A percentile compares a stretch with the other conserved stretches of the same genome.
Evolutionary conservation across 2,329 filamentous ascomycete genomes (phyloP).

Genomic region (Ramularia collo-cygni): DNA sequence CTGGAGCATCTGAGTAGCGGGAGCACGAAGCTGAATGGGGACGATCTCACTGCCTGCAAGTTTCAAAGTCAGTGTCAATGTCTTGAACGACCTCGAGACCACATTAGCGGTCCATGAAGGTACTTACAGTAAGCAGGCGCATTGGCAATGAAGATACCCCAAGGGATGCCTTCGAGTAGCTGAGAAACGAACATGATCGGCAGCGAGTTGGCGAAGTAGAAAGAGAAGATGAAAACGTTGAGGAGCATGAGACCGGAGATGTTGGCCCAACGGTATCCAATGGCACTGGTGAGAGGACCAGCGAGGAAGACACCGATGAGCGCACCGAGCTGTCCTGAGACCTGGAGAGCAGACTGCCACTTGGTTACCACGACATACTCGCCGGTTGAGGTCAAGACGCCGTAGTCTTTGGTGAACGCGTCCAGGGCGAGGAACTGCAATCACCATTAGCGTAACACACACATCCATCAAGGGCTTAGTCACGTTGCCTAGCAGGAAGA

Average conservation of each 20-base stretch:
- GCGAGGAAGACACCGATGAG: slow-evolving; percentile 54
- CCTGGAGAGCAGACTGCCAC: slow-evolving; percentile 55
- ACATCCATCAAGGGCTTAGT: too few relatives aligned
- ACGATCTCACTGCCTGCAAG: too few relatives aligned
- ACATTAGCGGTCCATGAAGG: too few relatives aligned
- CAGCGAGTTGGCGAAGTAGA: slow-evolving; percentile 49
- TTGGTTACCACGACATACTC: slow-evolving; percentile 41
- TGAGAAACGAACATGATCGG: slow-evolving; percentile 46
- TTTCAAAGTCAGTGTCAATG: too few relatives aligned
- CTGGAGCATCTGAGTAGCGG: slow-evolving; percentile 56
- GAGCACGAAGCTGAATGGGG: slow-evolving; percentile 51
- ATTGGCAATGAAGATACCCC: slow-evolving; percentile 61
- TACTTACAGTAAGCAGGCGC: slow-evolving; percentile 55
- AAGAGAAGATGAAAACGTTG: slow-evolving; percentile 55
- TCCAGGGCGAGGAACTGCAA: slow-evolving; percentile 52
- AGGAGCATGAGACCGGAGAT: slow-evolving; percentile 50
- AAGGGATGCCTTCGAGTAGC: slow-evolving; percentile 56
- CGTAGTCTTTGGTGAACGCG: slow-evolving; percentile 43
- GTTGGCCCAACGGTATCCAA: slow-evolving; percentile 56
- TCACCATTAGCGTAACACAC: too few relatives aligned
- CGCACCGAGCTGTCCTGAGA: slow-evolving; percentile 51
- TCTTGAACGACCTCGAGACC: too few relatives aligned
- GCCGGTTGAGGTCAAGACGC: slow-evolving; percentile 31
- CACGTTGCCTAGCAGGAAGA: slow-evolving; percentile 55
- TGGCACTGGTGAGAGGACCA: slow-evolving; percentile 52